phyloP scores from a whole-genome alignment of 2,329 filamentous ascomycete genomes.

The Arthrobotrys conoides region DNA sequence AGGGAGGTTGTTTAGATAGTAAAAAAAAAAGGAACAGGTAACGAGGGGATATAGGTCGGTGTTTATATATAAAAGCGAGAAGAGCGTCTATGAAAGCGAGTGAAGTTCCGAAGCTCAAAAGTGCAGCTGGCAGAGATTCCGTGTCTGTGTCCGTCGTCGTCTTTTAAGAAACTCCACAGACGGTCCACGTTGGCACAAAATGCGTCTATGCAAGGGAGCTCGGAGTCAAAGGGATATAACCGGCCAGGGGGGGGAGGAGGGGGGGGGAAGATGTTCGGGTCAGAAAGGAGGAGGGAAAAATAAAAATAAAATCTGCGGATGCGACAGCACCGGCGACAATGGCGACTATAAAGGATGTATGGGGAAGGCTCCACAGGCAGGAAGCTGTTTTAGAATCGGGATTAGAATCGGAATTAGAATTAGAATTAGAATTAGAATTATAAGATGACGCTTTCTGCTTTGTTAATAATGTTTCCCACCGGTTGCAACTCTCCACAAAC shows the following conservation, averaged over 20 bases:
- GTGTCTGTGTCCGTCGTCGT: constrained; percentile 22
- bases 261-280: constrained; percentile 22
- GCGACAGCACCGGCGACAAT: constrained; percentile 33
- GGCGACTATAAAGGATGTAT: not conserved
- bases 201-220: constrained; percentile 59
- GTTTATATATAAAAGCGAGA: constrained; percentile 23
- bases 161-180: constrained; percentile 38
- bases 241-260: constrained; percentile 41
- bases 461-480: constrained; percentile 5
- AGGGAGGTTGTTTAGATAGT: constrained; percentile 6
- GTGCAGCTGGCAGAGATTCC: constrained; percentile 50
- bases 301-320: constrained; percentile 5
- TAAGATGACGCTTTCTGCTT: constrained; percentile 26
- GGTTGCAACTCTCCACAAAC: constrained; percentile 38
- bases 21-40: not conserved
- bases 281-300: constrained; percentile 3
- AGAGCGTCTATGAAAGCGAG: constrained; percentile 23
- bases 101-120: constrained; percentile 40
- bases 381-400: too few relatives aligned
- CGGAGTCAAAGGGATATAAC: constrained; percentile 45
- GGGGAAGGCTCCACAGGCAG: constrained; percentile 6
- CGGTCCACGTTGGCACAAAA: constrained; percentile 50
- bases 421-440: constrained; percentile 15
- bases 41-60: constrained; percentile 4
- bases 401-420: constrained; percentile 6